Evolutionary conservation across 306 rosid species (phyloP), one percentile per base, ranked within the genome.

Genomic region (Glycine soja): DNA sequence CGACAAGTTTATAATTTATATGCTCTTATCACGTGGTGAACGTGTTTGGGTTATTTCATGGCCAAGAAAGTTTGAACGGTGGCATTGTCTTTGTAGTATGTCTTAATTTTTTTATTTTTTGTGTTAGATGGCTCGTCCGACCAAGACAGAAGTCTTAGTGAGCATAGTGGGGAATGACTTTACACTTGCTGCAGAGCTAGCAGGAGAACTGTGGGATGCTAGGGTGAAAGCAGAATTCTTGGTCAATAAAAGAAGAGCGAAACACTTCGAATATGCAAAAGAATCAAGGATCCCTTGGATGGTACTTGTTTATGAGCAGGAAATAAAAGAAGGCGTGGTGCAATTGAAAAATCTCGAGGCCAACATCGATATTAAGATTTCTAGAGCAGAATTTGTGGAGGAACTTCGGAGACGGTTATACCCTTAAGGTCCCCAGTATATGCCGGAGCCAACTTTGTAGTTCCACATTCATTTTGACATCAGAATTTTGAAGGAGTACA

Each of bases 281-380:
- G 97, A 93, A 45, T 90, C 94, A 34, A 85, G 84, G 78, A 91
- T 95, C 54, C 98, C 98, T n/a, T 93, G 92, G 95, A 93, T 95
- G 90, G 75, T 95, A 54, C 70, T 93, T 19, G 89, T 88, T 58
- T 97, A 97, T 10, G 97, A 95, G 67, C 90, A 88, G 40, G 94
- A 91, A 82, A 19, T 82, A 87, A 89, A 74, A 4, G 95, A 88
- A 80, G 95, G 94, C 69, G 72, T 85, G 12, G 92, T 93, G 70
- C 88, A 63, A 70, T 78, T 93, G 56, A 95, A 93, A 77, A 81
- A 88, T 30, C 69, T 90, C 3, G 92, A 84, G 40, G 80, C 89
- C 10, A 65, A 42, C 10, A 78, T 75, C 51, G 93, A 88, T 40
- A 83, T 64, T 13, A 80, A 70, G 65, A 76, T 90, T 71, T 77